A percentile compares a stretch with the other conserved stretches of the same genome.
Conservation (phyloP, 345 rosid genomes). For the Dipteronia dyeriana region DNA sequence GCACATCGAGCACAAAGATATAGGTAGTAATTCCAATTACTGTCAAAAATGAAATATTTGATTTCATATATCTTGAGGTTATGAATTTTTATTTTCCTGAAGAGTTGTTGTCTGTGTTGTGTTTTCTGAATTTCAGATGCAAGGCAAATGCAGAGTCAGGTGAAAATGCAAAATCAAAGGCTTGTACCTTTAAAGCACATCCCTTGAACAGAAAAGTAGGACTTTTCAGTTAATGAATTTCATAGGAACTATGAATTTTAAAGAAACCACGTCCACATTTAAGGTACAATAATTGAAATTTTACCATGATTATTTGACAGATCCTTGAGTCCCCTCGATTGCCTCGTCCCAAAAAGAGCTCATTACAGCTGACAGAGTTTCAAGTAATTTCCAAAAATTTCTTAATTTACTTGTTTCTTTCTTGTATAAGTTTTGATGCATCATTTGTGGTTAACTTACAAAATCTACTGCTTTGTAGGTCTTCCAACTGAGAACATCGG, state of each 20-base stretch:
- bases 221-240: slow-evolving; percentile 20
- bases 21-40: slow-evolving; percentile 32
- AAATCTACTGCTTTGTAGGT: slow-evolving; percentile 31
- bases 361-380: slow-evolving; percentile 31
- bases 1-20: slow-evolving; percentile 51
- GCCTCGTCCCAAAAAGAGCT: slow-evolving; percentile 31
- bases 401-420: background rate
- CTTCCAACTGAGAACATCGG: slow-evolving; percentile 45
- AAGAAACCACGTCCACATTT: background rate
- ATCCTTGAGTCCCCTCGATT: slow-evolving; percentile 31
- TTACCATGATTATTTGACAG: slow-evolving; percentile 29
- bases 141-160: slow-evolving; percentile 29
- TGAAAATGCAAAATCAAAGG: slow-evolving; percentile 33
- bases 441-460: slow-evolving; percentile 9
- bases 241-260: background rate
- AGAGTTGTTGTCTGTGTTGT: slow-evolving; percentile 2
- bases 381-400: slow-evolving; percentile 30
- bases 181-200: slow-evolving; percentile 36
- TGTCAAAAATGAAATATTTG: background rate
- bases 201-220: slow-evolving; percentile 54
- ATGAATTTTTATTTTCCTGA: slow-evolving; percentile 4
- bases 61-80: background rate
- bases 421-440: background rate
- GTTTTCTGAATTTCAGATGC: slow-evolving; percentile 42
- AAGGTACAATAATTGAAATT: background rate